These are phyloP conservation scores for Prunus salicina DNA, from an alignment of 306 rosid species.

Conservation along the genomic window DNA sequence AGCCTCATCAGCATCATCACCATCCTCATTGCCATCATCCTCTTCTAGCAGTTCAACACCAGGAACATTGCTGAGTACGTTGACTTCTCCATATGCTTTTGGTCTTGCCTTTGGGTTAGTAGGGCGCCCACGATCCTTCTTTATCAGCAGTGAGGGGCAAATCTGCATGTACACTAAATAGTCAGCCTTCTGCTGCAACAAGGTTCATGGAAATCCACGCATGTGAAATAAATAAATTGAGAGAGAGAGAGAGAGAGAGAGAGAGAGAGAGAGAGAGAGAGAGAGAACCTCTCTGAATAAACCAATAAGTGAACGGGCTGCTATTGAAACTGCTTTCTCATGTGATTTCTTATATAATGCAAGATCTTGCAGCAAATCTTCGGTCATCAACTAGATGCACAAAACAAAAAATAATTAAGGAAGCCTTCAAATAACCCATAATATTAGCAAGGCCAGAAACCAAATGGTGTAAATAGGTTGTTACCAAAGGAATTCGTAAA, in stretches of 20 bases:
- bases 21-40: constrained; percentile 37
- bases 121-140: constrained; percentile 93
- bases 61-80: constrained; percentile 58
- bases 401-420: constrained; percentile 25
- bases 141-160: constrained; percentile 81
- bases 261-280: not conserved
- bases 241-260: not conserved
- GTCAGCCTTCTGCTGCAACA: not conserved
- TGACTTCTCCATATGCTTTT: constrained; percentile 77
- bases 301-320: constrained; percentile 82
- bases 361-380: constrained; percentile 92
- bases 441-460: not conserved
- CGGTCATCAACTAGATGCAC: constrained; percentile 75
- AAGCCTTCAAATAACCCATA: not conserved
- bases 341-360: constrained; percentile 88
- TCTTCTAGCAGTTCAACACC: constrained; percentile 63
- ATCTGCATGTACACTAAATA: constrained; percentile 46
- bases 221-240: not conserved
- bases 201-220: not conserved
- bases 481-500: constrained; percentile 91
- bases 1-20: constrained; percentile 33
- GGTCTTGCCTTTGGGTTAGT: constrained; percentile 65
- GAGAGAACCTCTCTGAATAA: constrained; percentile 73
- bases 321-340: constrained; percentile 84
- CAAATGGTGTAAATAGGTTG: constrained; percentile 6